These are phyloP conservation scores for Cyberlindnera suaveolens DNA, from an alignment of 805 yeast genomes.

Conservation along the genomic window DNA sequence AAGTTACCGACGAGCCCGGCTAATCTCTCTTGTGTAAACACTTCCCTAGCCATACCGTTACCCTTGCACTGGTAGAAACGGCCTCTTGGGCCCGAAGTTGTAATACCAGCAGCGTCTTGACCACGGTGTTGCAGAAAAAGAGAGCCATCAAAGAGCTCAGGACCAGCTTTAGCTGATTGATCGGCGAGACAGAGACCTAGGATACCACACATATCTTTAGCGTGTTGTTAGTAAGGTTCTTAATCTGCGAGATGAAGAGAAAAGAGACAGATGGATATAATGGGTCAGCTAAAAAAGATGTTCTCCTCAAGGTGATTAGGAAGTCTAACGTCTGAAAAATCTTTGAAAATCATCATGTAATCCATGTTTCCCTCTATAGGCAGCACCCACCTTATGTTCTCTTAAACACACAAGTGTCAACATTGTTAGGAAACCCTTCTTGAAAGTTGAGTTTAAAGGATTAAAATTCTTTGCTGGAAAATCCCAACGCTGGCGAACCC, in stretches of 20 bases:
- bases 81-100: constrained; percentile 91
- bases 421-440: too few relatives aligned
- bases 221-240: neutral
- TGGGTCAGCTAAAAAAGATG: constrained; percentile 18
- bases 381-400: too few relatives aligned
- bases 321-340: constrained; percentile 27
- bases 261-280: neutral
- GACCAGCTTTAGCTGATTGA: constrained; percentile 66
- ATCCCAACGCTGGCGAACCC: too few relatives aligned
- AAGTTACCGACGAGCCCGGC: constrained; percentile 79
- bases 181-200: constrained; percentile 82
- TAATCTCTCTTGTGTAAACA: constrained; percentile 81
- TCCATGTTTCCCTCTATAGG: neutral
- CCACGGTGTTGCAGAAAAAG: constrained; percentile 95
- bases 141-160: constrained; percentile 89
- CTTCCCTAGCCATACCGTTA: constrained; percentile 98
- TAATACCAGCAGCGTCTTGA: constrained; percentile 99
- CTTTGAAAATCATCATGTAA: constrained; percentile 17
- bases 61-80: constrained; percentile 97
- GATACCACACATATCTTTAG: constrained; percentile 79
- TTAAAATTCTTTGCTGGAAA: too few relatives aligned
- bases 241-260: neutral
- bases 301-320: constrained; percentile 25
- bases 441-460: too few relatives aligned
- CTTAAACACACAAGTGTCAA: too few relatives aligned